Conservation (phyloP, 768 basidiomycete species). For the Cystofilobasidium bisporidii region DNA sequence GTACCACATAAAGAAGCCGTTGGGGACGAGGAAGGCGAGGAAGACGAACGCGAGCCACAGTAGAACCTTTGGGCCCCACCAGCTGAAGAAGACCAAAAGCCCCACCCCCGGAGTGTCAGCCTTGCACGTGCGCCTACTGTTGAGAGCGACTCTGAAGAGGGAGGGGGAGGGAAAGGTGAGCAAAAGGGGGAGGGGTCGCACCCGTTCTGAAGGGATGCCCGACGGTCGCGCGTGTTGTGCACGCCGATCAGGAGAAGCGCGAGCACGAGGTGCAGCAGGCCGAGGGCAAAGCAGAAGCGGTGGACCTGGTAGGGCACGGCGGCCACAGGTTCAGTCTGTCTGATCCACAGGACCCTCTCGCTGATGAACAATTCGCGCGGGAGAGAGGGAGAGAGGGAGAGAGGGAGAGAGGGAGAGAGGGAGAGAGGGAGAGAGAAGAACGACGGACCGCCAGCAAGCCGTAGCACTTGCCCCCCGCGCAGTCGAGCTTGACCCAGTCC, state of each 20-base stretch:
- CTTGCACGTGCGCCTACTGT: too few relatives aligned
- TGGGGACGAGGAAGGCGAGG: conserved; percentile 87
- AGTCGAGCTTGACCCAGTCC: conserved; percentile 98
- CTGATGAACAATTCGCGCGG: too few relatives aligned
- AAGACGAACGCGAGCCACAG: conserved; percentile 68
- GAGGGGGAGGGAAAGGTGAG: background rate
- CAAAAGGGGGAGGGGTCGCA: conserved; percentile 39
- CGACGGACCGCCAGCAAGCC: conserved; percentile 79
- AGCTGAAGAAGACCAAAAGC: conserved; percentile 48
- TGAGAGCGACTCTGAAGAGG: too few relatives aligned
- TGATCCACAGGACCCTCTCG: too few relatives aligned
- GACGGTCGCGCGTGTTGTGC: conserved; percentile 77
- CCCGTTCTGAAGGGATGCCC: conserved; percentile 96
- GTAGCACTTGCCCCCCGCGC: conserved; percentile 83
- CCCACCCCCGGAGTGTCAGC: too few relatives aligned
- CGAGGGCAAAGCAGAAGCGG: conserved; percentile 88
- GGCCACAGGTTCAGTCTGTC: too few relatives aligned
- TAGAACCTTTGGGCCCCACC: conserved; percentile 86
- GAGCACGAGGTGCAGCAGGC: conserved; percentile 76
- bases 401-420: too few relatives aligned
- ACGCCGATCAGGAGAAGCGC: conserved; percentile 74
- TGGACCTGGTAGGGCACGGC: conserved; percentile 58
- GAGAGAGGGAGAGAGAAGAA: background rate
- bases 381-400: too few relatives aligned
- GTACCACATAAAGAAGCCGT: conserved; percentile 97